Percentiles rank a stretch among this genome's conserved stretches.
Conservation (phyloP, 140 eudicot genomes). For the Cichorium intybus region DNA sequence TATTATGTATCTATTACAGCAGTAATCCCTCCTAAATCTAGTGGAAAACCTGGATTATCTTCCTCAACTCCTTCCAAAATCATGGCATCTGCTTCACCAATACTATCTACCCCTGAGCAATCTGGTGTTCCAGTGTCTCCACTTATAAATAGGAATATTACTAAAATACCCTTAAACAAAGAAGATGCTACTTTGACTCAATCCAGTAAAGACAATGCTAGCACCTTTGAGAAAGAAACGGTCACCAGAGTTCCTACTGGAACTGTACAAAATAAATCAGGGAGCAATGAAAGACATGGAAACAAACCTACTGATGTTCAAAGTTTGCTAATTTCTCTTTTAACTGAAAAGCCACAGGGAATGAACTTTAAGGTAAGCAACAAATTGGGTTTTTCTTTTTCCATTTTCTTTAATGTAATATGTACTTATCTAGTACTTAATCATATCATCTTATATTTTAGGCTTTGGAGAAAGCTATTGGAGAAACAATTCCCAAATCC, state of each 20-base stretch:
- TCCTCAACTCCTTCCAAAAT: conserved; percentile 56
- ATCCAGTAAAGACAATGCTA: conserved; percentile 42
- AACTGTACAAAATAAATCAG: conserved; percentile 38
- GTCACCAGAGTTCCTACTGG: conserved; percentile 34
- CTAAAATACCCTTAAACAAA: conserved; percentile 41
- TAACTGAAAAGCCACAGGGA: conserved; percentile 73
- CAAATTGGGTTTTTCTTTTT: conserved; percentile 12
- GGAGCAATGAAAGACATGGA: conserved; percentile 36
- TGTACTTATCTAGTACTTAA: background rate
- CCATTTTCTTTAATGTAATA: conserved; percentile 2
- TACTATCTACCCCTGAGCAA: conserved; percentile 60
- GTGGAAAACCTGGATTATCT: conserved; percentile 54
- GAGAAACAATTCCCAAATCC: conserved; percentile 68
- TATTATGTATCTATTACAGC: conserved; percentile 24
- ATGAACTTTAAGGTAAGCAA: conserved; percentile 73
- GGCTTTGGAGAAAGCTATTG: conserved; percentile 91
- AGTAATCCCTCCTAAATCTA: conserved; percentile 69
- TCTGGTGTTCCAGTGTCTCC: conserved; percentile 62
- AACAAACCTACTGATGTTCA: conserved; percentile 52
- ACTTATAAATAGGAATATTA: conserved; percentile 42
- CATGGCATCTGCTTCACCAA: conserved; percentile 76
- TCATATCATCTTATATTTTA: conserved; percentile 26
- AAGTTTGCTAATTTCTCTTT: conserved; percentile 57
- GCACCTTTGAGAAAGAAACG: conserved; percentile 57
- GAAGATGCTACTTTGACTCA: conserved; percentile 42